phyloP scores from a whole-genome alignment of 345 rosid genomes.

The Salix exigua region DNA sequence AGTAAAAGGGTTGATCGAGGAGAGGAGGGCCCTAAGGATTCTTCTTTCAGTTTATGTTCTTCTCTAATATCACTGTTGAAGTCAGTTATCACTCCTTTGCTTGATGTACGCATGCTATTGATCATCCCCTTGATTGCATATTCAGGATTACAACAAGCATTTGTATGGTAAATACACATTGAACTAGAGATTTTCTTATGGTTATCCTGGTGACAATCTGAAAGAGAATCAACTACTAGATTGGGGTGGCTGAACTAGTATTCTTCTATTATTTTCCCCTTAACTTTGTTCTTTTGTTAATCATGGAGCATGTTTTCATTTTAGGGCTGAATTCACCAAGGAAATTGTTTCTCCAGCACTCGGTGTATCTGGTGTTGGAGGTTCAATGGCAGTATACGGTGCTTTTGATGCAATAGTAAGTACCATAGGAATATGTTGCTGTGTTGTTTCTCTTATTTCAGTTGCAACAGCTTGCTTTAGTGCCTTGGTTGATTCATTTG shows the following conservation, averaged over 20 bases:
- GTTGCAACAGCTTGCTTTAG: not conserved
- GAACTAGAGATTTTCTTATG: not conserved
- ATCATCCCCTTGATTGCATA: slow-evolving; percentile 81
- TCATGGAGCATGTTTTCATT: not conserved
- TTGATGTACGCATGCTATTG: slow-evolving; percentile 67
- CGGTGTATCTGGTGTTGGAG: slow-evolving; percentile 83
- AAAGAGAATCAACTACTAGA: not conserved
- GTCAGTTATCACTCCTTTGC: slow-evolving; percentile 63
- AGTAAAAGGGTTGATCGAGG: slow-evolving; percentile 53
- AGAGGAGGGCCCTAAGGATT: slow-evolving; percentile 39
- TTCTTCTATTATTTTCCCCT: not conserved
- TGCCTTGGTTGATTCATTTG: not conserved
- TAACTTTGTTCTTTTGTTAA: not conserved
- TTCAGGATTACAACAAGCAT: slow-evolving; percentile 93
- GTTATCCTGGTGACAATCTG: slow-evolving; percentile 1
- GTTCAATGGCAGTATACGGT: slow-evolving; percentile 90
- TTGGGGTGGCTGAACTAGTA: not conserved
- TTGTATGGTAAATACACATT: slow-evolving; percentile 61
- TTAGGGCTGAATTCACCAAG: slow-evolving; percentile 91
- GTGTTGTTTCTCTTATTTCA: not conserved
- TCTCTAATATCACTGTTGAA: slow-evolving; percentile 45
- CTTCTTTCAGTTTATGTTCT: slow-evolving; percentile 50
- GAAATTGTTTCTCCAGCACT: slow-evolving; percentile 73
- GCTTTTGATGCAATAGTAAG: slow-evolving; percentile 88
- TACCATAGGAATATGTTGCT: slow-evolving; percentile 12